A percentile compares a stretch with the other conserved stretches of the same genome.
These are phyloP conservation scores for Mytilinidion resinicola DNA, from an alignment of 495 filamentous ascomycete genomes.

Conservation along the genomic window DNA sequence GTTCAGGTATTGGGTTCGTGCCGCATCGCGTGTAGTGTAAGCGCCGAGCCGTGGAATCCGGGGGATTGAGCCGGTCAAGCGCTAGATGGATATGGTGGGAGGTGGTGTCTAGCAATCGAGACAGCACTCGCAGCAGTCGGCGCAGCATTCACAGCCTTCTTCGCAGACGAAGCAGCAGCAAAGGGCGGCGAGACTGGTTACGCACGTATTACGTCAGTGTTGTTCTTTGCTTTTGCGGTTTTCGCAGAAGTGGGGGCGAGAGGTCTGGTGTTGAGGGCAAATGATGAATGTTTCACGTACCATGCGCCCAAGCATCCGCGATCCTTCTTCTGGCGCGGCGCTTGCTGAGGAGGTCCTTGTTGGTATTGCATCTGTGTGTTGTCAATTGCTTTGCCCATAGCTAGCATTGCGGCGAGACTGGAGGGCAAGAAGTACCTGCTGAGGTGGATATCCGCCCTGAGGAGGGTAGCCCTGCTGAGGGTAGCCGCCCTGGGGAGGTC, in stretches of 20 bases:
- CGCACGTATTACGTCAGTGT: not conserved
- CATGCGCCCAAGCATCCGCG: constrained; percentile 58
- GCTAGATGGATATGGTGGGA: too few species aligned
- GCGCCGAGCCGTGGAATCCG: too few species aligned
- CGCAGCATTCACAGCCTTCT: constrained; percentile 72
- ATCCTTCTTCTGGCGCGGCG: constrained; percentile 45
- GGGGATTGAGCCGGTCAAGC: too few species aligned
- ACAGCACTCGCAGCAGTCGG: constrained; percentile 40
- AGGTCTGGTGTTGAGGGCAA: not conserved
- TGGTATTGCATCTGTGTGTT: constrained; percentile 49
- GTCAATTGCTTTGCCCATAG: not conserved
- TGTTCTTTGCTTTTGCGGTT: not conserved
- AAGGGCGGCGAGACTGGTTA: constrained; percentile 52
- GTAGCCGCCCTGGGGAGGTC: constrained; percentile 12
- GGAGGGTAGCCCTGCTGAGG: constrained; percentile 15
- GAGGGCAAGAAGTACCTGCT: constrained; percentile 27
- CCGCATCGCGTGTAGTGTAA: too few species aligned
- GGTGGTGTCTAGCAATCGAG: too few species aligned
- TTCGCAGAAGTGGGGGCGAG: not conserved
- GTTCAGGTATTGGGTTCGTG: too few species aligned
- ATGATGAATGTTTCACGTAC: constrained; percentile 35
- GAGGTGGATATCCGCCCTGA: constrained; percentile 22
- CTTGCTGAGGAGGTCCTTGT: constrained; percentile 48
- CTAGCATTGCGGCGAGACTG: not conserved
- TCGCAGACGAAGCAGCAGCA: constrained; percentile 78